Percentiles rank a stretch among this genome's conserved stretches.
These are phyloP conservation scores for Porodaedalea pini DNA, from an alignment of 1,284 basidiomycete genomes.

Conservation along the genomic window DNA sequence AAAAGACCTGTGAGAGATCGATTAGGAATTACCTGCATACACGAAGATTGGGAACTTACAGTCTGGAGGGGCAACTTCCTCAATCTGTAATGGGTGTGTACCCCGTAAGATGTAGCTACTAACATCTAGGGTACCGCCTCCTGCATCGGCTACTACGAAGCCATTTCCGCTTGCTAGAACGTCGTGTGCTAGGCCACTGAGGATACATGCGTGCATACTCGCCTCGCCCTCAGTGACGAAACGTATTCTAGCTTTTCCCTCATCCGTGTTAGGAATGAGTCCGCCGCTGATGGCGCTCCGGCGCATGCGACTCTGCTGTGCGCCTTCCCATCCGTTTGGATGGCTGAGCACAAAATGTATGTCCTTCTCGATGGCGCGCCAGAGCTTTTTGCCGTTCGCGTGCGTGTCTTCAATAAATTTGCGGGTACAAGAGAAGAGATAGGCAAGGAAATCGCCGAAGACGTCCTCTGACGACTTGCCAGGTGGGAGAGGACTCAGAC, in stretches of 20 bases:
- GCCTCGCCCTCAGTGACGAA: constrained; percentile 81
- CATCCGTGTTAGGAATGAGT: constrained; percentile 66
- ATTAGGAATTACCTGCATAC: neutral
- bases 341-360: constrained; percentile 72
- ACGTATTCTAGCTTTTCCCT: constrained; percentile 62
- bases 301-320: constrained; percentile 74
- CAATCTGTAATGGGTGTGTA: constrained; percentile 65
- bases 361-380: constrained; percentile 60
- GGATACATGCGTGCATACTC: constrained; percentile 71
- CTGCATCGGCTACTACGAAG: constrained; percentile 74
- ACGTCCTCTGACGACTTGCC: constrained; percentile 65
- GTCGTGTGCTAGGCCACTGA: constrained; percentile 70
- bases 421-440: constrained; percentile 67
- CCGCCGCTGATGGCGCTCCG: constrained; percentile 62
- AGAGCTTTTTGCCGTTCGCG: constrained; percentile 59
- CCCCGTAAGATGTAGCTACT: constrained; percentile 70
- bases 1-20: constrained; percentile 51
- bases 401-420: constrained; percentile 74
- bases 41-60: constrained; percentile 42
- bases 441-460: constrained; percentile 73
- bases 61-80: constrained; percentile 76
- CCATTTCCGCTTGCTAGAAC: constrained; percentile 69
- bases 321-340: constrained; percentile 80
- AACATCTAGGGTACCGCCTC: constrained; percentile 76
- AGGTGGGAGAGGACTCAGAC: constrained; percentile 59